Conservation (phyloP, 1,284 basidiomycete genomes). For the Irpex sp. region DNA sequence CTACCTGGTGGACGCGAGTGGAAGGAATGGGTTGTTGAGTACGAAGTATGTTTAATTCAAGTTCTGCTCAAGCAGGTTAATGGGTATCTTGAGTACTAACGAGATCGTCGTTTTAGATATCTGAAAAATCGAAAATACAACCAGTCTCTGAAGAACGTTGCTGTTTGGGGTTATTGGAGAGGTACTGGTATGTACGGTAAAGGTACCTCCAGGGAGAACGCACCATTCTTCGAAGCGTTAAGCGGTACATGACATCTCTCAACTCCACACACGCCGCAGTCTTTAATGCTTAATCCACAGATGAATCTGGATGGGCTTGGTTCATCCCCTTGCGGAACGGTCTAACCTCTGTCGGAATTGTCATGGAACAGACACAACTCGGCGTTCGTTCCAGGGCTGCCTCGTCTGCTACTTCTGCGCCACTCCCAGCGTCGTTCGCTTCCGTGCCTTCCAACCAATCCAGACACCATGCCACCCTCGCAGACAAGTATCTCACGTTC, state of each 20-base stretch:
- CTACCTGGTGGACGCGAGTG: slow-evolving; percentile 68
- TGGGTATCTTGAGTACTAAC: neutral
- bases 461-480: slow-evolving; percentile 15
- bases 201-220: slow-evolving; percentile 53
- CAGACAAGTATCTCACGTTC: slow-evolving; percentile 37
- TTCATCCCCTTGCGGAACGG: slow-evolving; percentile 73
- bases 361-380: slow-evolving; percentile 56
- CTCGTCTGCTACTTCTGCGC: slow-evolving; percentile 19
- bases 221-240: slow-evolving; percentile 62
- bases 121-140: slow-evolving; percentile 69
- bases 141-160: slow-evolving; percentile 65
- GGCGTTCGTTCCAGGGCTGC: slow-evolving; percentile 27
- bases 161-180: slow-evolving; percentile 76
- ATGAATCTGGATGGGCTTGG: slow-evolving; percentile 77
- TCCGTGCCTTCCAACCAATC: neutral
- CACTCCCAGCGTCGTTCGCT: slow-evolving; percentile 9
- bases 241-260: slow-evolving; percentile 40
- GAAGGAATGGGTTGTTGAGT: slow-evolving; percentile 64
- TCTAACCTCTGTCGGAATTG: slow-evolving; percentile 66
- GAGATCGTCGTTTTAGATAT: slow-evolving; percentile 34
- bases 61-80: too few species aligned
- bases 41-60: slow-evolving; percentile 27
- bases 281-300: slow-evolving; percentile 30
- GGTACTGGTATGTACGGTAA: slow-evolving; percentile 50
- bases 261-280: neutral